Evolutionary conservation across 345 rosid species (phyloP).

Genomic region (Citrus sinensis): DNA sequence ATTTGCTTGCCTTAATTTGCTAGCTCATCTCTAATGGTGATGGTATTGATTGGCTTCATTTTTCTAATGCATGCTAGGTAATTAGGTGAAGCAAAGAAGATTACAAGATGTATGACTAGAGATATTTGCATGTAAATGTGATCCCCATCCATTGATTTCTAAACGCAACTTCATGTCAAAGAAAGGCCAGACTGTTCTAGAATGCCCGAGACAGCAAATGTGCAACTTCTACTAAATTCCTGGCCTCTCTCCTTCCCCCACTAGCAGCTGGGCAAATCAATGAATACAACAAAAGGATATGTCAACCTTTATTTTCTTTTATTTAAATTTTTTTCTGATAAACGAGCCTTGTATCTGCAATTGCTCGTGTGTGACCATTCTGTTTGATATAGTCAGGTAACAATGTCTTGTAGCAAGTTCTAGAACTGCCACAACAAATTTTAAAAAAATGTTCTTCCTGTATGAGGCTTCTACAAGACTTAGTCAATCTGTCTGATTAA

Average conservation of each 20-base stretch:
- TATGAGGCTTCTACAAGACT: not conserved
- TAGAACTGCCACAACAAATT: not conserved
- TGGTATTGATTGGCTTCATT: not conserved
- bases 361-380: not conserved
- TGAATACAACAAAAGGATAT: not conserved
- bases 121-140: not conserved
- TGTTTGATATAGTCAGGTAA: not conserved
- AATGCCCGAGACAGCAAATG: not conserved
- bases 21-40: not conserved
- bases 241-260: not conserved
- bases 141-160: not conserved
- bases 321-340: not conserved
- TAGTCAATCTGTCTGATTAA: not conserved
- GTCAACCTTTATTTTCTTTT: too few relatives aligned
- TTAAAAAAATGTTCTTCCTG: not conserved
- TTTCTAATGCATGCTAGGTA: not conserved
- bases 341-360: not conserved
- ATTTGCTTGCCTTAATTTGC: not conserved
- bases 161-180: not conserved
- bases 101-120: not conserved
- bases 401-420: not conserved
- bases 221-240: not conserved
- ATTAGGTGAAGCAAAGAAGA: conserved; percentile 1
- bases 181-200: not conserved
- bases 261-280: not conserved